phyloP scores from a whole-genome alignment of 2,329 filamentous ascomycete genomes.

The Xylaria sp. region DNA sequence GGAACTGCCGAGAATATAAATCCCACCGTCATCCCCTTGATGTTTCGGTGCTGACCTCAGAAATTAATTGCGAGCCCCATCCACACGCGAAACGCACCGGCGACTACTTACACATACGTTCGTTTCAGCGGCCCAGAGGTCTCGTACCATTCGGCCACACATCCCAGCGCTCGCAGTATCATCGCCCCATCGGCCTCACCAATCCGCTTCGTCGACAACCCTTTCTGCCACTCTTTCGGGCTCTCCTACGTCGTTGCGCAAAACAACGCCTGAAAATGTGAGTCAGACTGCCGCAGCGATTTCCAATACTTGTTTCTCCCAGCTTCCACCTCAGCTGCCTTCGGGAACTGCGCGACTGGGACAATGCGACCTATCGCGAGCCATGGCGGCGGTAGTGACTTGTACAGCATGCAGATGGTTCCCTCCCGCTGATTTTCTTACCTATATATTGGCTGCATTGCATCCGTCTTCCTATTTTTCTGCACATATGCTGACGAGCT shows the following conservation, averaged over 20 bases:
- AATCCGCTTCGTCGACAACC: slow-evolving; percentile 32
- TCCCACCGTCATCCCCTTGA: slow-evolving; percentile 36
- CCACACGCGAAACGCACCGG: slow-evolving; percentile 19
- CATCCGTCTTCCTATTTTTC: not conserved
- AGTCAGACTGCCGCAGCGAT: slow-evolving; percentile 38
- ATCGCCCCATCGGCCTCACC: slow-evolving; percentile 34
- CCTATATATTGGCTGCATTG: slow-evolving; percentile 18
- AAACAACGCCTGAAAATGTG: slow-evolving; percentile 36
- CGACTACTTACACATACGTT: slow-evolving; percentile 14
- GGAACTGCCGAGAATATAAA: slow-evolving; percentile 35
- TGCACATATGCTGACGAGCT: slow-evolving; percentile 23
- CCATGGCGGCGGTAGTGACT: slow-evolving; percentile 17
- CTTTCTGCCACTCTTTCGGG: slow-evolving; percentile 23
- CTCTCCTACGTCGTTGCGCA: slow-evolving; percentile 33
- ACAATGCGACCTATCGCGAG: slow-evolving; percentile 17
- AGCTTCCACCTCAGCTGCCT: slow-evolving; percentile 22
- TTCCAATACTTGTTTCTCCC: slow-evolving; percentile 23
- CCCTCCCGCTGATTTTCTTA: not conserved
- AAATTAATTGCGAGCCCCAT: slow-evolving; percentile 36
- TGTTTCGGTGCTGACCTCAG: slow-evolving; percentile 40
- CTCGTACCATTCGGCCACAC: slow-evolving; percentile 32
- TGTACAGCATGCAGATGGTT: slow-evolving; percentile 5
- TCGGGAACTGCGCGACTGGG: slow-evolving; percentile 14
- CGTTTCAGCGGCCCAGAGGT: slow-evolving; percentile 24
- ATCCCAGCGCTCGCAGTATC: slow-evolving; percentile 34